Evolutionary conservation across 2,329 filamentous ascomycete species (phyloP), one percentile per base, ranked within the genome.

Genomic region (Pseudogymnoascus sp.): DNA sequence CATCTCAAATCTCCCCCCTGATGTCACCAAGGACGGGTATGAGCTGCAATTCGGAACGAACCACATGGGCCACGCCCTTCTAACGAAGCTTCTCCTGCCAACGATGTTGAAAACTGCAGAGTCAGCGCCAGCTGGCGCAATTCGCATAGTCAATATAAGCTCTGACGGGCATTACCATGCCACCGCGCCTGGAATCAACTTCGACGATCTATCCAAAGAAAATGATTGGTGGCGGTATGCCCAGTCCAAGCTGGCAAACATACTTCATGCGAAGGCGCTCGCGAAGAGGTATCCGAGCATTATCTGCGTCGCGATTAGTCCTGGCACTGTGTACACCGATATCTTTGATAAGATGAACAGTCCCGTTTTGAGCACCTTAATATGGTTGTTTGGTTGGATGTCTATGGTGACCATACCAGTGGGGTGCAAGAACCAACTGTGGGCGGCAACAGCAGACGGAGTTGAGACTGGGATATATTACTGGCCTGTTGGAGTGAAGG

Each of bases 41-140:
- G 80, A 83, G 65, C 68, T 69, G 0, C 80, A 83, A 63, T 77
- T 83, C 62, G 80, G 76, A 55, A 78, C 75, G 10, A 82, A 83
- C 67, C 77, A 83, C 66, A 71, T 84, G 3, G 75, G 72, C 21
- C 78, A 82, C 65, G 83, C 83, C 71, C 74, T 82, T 1, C 74
- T 83, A n/a, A 79, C 81, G 66, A 71, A 79, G 29, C 75, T 81
- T 2, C 73, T 84, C 17, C 77, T 77, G n/a, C 68, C 74, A 0
- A 67, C 73, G 0, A 68, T 83, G 17, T 15, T 48, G 13, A 55
- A 61, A 21, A 51, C 59, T 0, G 59, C 59, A 17, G 48, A 33
- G n/a, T 55, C 29, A 55, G 9, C 9, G 1, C 48, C 48, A 8
- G 10, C 27, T 33, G 48, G 29, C 4, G 27, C 48, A 33, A 27